Evolutionary conservation across 75 land plant species (phyloP).

Genomic region (Larix kaempferi): DNA sequence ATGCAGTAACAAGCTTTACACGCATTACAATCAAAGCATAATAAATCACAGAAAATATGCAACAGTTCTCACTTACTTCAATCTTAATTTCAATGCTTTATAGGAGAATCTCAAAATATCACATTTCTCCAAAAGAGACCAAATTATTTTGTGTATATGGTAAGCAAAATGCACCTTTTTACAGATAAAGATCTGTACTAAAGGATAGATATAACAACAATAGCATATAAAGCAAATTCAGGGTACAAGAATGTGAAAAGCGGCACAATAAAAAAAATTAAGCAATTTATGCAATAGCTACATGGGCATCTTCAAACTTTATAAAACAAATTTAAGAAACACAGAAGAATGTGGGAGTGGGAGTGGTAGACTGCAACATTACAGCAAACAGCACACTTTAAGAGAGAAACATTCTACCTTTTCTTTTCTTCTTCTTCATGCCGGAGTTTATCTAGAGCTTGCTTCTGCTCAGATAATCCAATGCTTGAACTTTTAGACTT

Average conservation of each 20-base stretch:
- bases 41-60: neutral
- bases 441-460: conserved; percentile 52
- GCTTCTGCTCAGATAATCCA: conserved; percentile 41
- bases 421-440: conserved; percentile 89
- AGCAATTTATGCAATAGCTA: neutral
- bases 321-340: neutral
- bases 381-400: neutral
- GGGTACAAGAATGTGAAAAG: neutral
- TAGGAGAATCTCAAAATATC: neutral
- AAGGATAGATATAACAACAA: neutral
- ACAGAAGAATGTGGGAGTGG: neutral
- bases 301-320: neutral
- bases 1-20: neutral
- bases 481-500: conserved; percentile 61
- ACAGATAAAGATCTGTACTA: neutral
- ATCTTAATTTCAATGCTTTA: neutral
- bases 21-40: neutral
- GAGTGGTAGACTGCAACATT: neutral
- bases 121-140: neutral
- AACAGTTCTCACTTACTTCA: neutral
- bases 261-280: neutral
- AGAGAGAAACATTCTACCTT: conserved; percentile 44
- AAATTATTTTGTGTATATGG: neutral
- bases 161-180: neutral
- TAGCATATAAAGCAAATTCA: neutral